phyloP scores from a whole-genome alignment of 2,329 filamentous ascomycete genomes.

The Calycina herbarum region DNA sequence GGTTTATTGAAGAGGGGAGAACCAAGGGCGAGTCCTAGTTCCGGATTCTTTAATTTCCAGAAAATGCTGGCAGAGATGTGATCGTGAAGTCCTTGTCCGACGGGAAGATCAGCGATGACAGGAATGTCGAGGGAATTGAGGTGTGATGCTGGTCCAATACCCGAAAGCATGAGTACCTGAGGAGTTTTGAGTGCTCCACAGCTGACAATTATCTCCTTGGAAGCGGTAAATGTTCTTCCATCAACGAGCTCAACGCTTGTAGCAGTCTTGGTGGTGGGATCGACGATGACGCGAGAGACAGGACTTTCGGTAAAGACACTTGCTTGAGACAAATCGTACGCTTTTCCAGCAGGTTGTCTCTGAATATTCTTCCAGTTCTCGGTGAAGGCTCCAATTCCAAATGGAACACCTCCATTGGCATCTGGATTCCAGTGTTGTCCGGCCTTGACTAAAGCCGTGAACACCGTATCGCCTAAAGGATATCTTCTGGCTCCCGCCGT shows the following conservation, averaged over 20 bases:
- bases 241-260: neutral
- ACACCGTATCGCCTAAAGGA: neutral
- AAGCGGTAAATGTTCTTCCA: constrained; percentile 30
- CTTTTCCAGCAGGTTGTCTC: neutral
- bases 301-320: neutral
- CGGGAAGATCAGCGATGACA: constrained; percentile 56
- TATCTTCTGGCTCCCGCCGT: neutral
- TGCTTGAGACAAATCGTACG: neutral
- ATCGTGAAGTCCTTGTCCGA: constrained; percentile 60
- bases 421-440: neutral
- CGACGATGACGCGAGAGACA: constrained; percentile 25
- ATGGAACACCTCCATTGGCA: neutral
- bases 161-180: constrained; percentile 47
- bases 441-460: neutral
- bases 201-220: constrained; percentile 47
- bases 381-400: neutral
- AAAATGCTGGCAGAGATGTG: constrained; percentile 45
- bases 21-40: neutral
- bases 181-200: constrained; percentile 47
- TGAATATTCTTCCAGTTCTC: neutral
- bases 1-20: neutral
- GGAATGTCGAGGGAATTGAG: constrained; percentile 46
- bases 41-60: constrained; percentile 2
- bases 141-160: constrained; percentile 43
- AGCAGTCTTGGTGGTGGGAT: neutral